phyloP scores from a whole-genome alignment of 305 asterid species.

The Petunia hybrid region DNA sequence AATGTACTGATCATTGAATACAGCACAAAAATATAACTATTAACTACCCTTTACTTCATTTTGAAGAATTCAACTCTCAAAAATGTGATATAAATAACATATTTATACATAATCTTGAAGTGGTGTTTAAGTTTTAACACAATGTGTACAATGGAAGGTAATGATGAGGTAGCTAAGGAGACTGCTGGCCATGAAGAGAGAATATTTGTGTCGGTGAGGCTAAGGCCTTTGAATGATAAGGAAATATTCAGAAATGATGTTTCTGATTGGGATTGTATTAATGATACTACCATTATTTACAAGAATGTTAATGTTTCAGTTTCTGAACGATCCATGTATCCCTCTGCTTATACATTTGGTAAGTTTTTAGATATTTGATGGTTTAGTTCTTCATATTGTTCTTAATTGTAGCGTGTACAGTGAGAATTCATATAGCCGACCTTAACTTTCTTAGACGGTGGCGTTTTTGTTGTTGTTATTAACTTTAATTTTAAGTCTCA shows the following conservation, averaged over 20 bases:
- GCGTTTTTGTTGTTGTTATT: no score
- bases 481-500: background rate
- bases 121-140: conserved; percentile 41
- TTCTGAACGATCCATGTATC: conserved; percentile 89
- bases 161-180: conserved; percentile 46
- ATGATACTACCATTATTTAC: conserved; percentile 74
- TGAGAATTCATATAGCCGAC: no score
- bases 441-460: no score
- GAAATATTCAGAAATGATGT: conserved; percentile 78
- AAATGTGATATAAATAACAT: background rate
- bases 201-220: conserved; percentile 91
- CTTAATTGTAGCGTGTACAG: background rate
- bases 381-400: background rate
- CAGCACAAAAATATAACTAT: background rate
- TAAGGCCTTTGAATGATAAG: conserved; percentile 84
- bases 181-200: conserved; percentile 64
- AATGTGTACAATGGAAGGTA: conserved; percentile 59
- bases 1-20: conserved; percentile 7
- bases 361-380: conserved; percentile 38
- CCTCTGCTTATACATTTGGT: conserved; percentile 87
- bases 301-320: conserved; percentile 75
- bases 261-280: conserved; percentile 97
- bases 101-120: background rate
- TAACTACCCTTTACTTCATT: conserved; percentile 5
- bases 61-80: background rate